A percentile compares a stretch with the other conserved stretches of the same genome.
These are phyloP conservation scores for Suhomyces taliae DNA, from an alignment of 1,139 yeast species.

Conservation along the genomic window DNA sequence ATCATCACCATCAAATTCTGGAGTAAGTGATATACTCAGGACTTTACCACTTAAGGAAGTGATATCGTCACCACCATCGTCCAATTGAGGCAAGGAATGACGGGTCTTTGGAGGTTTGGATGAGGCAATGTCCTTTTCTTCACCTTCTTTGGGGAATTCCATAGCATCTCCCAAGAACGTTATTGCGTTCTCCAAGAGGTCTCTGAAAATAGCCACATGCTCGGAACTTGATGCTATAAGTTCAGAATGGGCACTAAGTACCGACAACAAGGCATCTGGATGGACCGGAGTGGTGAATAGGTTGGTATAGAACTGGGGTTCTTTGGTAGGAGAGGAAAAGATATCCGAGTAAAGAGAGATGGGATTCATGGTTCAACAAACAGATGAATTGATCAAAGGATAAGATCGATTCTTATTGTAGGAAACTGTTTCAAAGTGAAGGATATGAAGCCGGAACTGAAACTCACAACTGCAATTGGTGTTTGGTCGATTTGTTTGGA, in stretches of 20 bases:
- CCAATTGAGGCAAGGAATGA: constrained; percentile 8
- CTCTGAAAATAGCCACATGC: constrained; percentile 17
- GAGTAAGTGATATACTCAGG: constrained; percentile 8
- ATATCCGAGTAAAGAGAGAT: constrained; percentile 24
- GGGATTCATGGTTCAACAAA: neutral
- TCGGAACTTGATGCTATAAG: constrained; percentile 8
- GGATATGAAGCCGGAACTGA: too few relatives aligned
- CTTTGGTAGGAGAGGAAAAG: constrained; percentile 23
- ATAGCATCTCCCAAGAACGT: constrained; percentile 21
- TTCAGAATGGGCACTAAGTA: constrained; percentile 25
- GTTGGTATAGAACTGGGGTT: constrained; percentile 23
- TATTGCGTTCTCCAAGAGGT: constrained; percentile 24
- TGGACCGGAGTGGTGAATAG: constrained; percentile 31
- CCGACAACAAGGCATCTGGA: constrained; percentile 24
- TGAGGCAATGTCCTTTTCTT: neutral
- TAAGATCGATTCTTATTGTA: too few relatives aligned
- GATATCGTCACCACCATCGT: constrained; percentile 26
- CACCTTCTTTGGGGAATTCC: constrained; percentile 9
- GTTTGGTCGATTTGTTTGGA: too few relatives aligned
- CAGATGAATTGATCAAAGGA: neutral
- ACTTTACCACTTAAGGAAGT: constrained; percentile 19
- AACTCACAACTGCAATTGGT: too few relatives aligned
- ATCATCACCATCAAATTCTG: constrained; percentile 29
- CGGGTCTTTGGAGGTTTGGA: neutral
- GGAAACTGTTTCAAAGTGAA: too few relatives aligned